Conservation (phyloP, 192 early-diverging fungal species). For the Podila minutissima region DNA sequence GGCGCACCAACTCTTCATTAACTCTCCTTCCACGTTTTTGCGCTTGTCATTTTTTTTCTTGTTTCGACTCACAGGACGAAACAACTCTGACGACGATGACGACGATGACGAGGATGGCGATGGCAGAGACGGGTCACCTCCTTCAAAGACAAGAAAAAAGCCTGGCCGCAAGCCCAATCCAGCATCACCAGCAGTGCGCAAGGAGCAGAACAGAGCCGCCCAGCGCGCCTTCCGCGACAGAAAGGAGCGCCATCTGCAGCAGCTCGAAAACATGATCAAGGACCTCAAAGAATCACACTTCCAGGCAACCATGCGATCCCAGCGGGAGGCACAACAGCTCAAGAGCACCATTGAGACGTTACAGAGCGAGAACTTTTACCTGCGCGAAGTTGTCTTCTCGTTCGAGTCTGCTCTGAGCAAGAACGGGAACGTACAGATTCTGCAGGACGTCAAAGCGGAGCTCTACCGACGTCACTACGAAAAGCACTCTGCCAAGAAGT, state of each 20-base stretch:
- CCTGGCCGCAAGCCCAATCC: conserved; percentile 69
- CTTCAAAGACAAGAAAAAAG: conserved; percentile 62
- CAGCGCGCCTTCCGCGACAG: conserved; percentile 92
- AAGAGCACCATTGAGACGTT: conserved; percentile 49
- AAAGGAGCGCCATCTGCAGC: conserved; percentile 78
- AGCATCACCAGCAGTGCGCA: conserved; percentile 63
- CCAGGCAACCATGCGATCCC: conserved; percentile 41
- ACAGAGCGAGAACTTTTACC: conserved; percentile 56
- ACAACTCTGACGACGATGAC: not conserved
- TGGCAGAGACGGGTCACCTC: conserved; percentile 9
- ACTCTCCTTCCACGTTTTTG: not conserved
- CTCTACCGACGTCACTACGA: conserved; percentile 52
- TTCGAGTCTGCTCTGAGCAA: conserved; percentile 55
- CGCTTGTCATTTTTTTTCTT: too few relatives aligned
- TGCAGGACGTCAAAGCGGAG: conserved; percentile 51
- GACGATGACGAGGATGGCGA: not conserved
- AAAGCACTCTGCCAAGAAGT: conserved; percentile 32
- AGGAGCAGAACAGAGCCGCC: conserved; percentile 88
- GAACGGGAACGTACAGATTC: conserved; percentile 31
- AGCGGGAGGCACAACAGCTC: conserved; percentile 49
- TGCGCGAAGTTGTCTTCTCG: conserved; percentile 55
- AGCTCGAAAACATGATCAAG: conserved; percentile 78
- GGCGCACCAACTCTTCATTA: not conserved
- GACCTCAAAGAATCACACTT: conserved; percentile 70
- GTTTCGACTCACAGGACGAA: not conserved